Percentiles rank a stretch among this genome's conserved stretches.
Conservation (phyloP, 495 filamentous ascomycete species). For the Hypoxylon perforatum region DNA sequence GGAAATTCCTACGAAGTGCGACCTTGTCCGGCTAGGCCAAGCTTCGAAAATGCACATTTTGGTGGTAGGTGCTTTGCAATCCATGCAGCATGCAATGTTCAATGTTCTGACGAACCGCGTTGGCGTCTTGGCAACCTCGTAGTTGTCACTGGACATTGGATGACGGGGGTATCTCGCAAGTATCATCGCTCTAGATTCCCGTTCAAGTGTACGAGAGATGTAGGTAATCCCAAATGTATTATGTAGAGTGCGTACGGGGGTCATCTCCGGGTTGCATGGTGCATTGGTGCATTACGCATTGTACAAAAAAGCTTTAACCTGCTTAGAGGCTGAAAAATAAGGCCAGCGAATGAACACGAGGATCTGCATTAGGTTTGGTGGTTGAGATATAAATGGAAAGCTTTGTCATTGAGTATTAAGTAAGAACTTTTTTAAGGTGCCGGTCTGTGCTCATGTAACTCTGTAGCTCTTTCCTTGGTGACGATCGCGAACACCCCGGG, state of each 20-base stretch:
- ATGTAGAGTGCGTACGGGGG: conserved; percentile 19
- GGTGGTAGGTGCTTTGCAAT: conserved; percentile 8
- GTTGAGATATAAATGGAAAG: conserved; percentile 38
- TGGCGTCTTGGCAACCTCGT: conserved; percentile 1
- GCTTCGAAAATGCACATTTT: neutral
- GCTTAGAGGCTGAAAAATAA: conserved; percentile 30
- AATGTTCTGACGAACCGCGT: neutral
- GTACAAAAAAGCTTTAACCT: conserved; percentile 9
- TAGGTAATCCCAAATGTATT: conserved; percentile 18
- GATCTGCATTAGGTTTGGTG: conserved; percentile 3
- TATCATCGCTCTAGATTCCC: neutral
- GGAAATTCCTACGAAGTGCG: conserved; percentile 2
- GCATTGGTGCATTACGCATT: conserved; percentile 15
- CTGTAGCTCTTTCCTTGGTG: no score
- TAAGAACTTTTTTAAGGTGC: conserved; percentile 9
- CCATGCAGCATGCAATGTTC: no score
- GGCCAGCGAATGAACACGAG: conserved; percentile 5
- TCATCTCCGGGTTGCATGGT: conserved; percentile 21
- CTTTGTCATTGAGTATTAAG: conserved; percentile 31
- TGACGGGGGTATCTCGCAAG: neutral
- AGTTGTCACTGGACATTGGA: conserved; percentile 8
- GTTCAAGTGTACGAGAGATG: neutral
- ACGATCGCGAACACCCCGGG: no score
- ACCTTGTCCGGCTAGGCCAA: conserved; percentile 10
- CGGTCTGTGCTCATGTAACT: conserved; percentile 22